Base-by-base conservation (phyloP, 106 monocot genomes). In the Gastrodia elata region DNA sequence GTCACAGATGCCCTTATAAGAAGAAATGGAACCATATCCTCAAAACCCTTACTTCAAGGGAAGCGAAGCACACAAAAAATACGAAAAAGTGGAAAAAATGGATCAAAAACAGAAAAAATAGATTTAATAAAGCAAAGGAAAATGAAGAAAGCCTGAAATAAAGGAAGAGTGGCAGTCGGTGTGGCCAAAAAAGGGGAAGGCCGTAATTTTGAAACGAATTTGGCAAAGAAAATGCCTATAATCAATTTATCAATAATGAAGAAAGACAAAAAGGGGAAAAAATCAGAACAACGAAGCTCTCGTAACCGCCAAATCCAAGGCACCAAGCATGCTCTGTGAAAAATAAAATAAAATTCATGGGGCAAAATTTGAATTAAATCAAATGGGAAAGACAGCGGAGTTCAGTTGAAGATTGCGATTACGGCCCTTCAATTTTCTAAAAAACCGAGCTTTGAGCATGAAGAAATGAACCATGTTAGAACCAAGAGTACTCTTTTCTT, bases 11-110 rank as follows among this genome's bases (percentile, higher is more conserved):
- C 36, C 25, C 16, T 36, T 36, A 33, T 37, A 36, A 32, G 0
- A 67, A 67, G 27, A 35, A 67, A 67, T n/a, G 37, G 67, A 67
- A 4, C 67, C n/a, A 20, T 37, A 67, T 67, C 37, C 67, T 32
- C 37, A 67, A 38, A 52, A 41, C 20, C 33, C 39, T 26, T 69
- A 24, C 0, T 39, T 39, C 10, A 26, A 69, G 40, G 5, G 36
- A 14, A 37, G 36, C 1, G 37, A 30, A 37, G 67, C 67, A 67
- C 18, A 52, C 18, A 52, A 10, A 26, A 61, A 32, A 28, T 37
- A 67, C 34, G 4, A 67, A 67, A 20, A 35, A 27, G 36, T 5
- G 0, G 7, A 20, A n/a, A 67, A 67, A 67, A 37, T 18, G 16
- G 36, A 37, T 18, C 4, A 67, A 37, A 67, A 67, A 37, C 67